phyloP scores from a whole-genome alignment of 306 rosid species.

The Cajanus cajan region DNA sequence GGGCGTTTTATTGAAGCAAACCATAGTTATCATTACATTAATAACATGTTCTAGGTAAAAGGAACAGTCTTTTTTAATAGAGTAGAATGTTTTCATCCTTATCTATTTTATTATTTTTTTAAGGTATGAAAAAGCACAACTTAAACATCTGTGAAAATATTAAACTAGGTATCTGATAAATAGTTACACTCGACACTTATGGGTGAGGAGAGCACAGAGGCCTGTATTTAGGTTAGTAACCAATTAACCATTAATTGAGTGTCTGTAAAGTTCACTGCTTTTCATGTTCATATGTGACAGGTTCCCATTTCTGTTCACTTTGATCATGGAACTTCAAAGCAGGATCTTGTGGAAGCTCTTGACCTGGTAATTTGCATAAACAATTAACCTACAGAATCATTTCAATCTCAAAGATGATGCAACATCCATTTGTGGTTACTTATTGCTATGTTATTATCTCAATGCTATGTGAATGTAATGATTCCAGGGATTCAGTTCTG shows the following conservation, averaged over 20 bases:
- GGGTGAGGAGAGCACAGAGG: not conserved
- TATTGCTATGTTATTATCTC: constrained; percentile 23
- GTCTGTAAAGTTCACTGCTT: constrained; percentile 26
- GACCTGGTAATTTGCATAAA: constrained; percentile 59
- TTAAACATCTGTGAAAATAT: no score
- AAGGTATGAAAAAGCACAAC: not conserved
- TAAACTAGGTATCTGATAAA: constrained; percentile 4
- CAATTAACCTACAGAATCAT: not conserved
- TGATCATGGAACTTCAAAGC: constrained; percentile 91
- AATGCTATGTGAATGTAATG: constrained; percentile 27
- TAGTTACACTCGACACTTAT: not conserved
- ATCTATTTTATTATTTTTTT: not conserved
- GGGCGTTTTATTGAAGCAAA: not conserved
- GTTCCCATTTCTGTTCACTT: constrained; percentile 90
- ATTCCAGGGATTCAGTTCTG: constrained; percentile 80
- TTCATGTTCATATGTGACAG: constrained; percentile 41
- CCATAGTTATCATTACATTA: not conserved
- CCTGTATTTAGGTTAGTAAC: not conserved
- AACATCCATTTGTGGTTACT: not conserved
- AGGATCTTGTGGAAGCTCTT: constrained; percentile 81
- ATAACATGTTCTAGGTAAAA: not conserved
- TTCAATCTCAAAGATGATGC: constrained; percentile 25
- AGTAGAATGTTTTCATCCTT: not conserved
- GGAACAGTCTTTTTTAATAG: not conserved
- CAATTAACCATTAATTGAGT: constrained; percentile 1